phyloP scores from a whole-genome alignment of 2,329 filamentous ascomycete genomes.

The Parastagonospora avenae region DNA sequence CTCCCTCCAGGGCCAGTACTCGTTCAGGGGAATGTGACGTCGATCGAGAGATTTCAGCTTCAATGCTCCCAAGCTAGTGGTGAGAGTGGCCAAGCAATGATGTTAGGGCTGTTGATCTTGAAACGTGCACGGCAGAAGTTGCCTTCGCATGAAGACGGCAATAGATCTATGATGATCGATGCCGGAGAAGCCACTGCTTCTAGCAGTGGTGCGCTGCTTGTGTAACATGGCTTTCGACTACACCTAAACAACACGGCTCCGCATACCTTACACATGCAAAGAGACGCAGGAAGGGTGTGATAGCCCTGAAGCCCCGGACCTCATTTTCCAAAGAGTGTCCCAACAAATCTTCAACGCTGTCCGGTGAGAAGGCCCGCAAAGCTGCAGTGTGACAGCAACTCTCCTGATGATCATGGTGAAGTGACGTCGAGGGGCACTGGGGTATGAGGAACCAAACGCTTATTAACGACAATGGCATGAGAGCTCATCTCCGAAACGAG shows the following conservation, averaged over 20 bases:
- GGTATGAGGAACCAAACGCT: slow-evolving; percentile 12
- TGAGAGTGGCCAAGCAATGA: slow-evolving; percentile 22
- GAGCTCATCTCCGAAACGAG: slow-evolving; percentile 30
- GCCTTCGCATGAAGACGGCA: slow-evolving; percentile 14
- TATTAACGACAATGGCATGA: slow-evolving; percentile 27
- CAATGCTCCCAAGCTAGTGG: slow-evolving; percentile 18
- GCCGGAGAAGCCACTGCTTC: slow-evolving; percentile 24
- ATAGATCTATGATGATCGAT: slow-evolving; percentile 29
- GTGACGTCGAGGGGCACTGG: slow-evolving; percentile 31
- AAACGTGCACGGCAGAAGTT: slow-evolving; percentile 27
- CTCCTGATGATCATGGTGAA: slow-evolving; percentile 3
- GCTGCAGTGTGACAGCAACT: background rate
- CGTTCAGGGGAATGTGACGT: slow-evolving; percentile 26
- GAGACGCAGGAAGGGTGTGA: slow-evolving; percentile 2
- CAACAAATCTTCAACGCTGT: background rate
- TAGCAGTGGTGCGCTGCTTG: slow-evolving; percentile 26
- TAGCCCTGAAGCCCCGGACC: background rate
- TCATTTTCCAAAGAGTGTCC: background rate
- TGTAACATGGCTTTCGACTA: slow-evolving; percentile 2
- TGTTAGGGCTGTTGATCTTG: slow-evolving; percentile 29
- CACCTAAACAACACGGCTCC: background rate
- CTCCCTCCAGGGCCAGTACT: slow-evolving; percentile 12
- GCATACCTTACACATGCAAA: background rate
- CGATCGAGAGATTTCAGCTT: slow-evolving; percentile 37
- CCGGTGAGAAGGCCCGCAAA: slow-evolving; percentile 1